Conservation (phyloP, 441 rosid species). For the Mallotus repandus region DNA sequence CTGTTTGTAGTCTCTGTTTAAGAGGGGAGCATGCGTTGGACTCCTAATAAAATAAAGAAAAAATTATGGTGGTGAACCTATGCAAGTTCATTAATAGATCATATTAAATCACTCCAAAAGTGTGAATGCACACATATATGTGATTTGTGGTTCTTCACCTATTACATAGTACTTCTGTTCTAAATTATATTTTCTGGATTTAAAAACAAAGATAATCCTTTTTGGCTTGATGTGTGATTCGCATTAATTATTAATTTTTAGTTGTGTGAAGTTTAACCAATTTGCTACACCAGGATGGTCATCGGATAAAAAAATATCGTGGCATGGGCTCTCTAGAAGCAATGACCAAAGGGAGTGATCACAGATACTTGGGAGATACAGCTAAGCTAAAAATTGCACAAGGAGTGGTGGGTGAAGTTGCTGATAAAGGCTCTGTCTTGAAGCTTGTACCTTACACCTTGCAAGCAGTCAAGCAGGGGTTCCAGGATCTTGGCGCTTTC, state of each 20-base stretch:
- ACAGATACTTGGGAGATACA: conserved; percentile 77
- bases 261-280: neutral
- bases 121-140: neutral
- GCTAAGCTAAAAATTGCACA: conserved; percentile 83
- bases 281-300: conserved; percentile 44
- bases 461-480: conserved; percentile 97
- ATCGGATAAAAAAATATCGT: conserved; percentile 60
- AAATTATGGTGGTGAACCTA: neutral
- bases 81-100: neutral
- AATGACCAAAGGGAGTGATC: conserved; percentile 87
- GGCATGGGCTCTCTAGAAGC: conserved; percentile 97
- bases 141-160: neutral
- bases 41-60: neutral
- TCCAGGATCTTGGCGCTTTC: conserved; percentile 86
- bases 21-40: too few relatives aligned
- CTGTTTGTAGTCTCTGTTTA: too few relatives aligned
- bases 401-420: conserved; percentile 88
- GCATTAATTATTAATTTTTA: neutral
- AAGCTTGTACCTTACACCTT: conserved; percentile 71
- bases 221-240: neutral
- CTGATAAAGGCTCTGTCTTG: conserved; percentile 80
- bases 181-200: neutral
- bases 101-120: neutral
- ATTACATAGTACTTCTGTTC: neutral
- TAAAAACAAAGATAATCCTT: neutral